These are phyloP conservation scores for Knufia fluminis DNA, from an alignment of 2,329 filamentous ascomycete genomes.

Conservation along the genomic window DNA sequence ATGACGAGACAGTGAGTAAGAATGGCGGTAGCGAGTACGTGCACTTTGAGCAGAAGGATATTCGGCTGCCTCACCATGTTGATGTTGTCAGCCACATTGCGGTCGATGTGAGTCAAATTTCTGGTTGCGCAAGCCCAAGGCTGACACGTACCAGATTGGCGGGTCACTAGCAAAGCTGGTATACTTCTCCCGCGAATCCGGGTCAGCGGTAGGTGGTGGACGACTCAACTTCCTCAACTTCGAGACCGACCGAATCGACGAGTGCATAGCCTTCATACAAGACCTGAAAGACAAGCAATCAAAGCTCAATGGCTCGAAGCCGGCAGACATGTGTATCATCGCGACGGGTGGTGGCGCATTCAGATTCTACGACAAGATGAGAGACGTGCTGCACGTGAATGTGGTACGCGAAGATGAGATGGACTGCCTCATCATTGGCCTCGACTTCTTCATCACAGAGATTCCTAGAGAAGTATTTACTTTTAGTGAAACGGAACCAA, in stretches of 20 bases:
- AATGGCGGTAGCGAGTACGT: slow-evolving; percentile 39
- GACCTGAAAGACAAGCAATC: slow-evolving; percentile 75
- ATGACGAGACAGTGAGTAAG: slow-evolving; percentile 56
- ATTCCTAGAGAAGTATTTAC: slow-evolving; percentile 96
- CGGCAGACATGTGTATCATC: slow-evolving; percentile 76
- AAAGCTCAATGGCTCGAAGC: slow-evolving; percentile 60
- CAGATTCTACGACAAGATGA: slow-evolving; percentile 92
- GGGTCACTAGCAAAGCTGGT: slow-evolving; percentile 93
- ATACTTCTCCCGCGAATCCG: slow-evolving; percentile 85
- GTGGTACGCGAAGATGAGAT: slow-evolving; percentile 94
- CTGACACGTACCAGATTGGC: slow-evolving; percentile 61
- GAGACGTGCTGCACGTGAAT: slow-evolving; percentile 65
- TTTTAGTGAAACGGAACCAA: slow-evolving; percentile 77
- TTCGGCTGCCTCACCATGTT: slow-evolving; percentile 91
- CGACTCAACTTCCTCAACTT: slow-evolving; percentile 92
- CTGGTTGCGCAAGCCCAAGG: background rate
- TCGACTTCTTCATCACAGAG: slow-evolving; percentile 98
- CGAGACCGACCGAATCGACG: slow-evolving; percentile 88
- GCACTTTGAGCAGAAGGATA: slow-evolving; percentile 76
- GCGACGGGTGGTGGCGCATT: slow-evolving; percentile 92
- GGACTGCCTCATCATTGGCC: slow-evolving; percentile 92
- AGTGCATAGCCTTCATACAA: slow-evolving; percentile 86
- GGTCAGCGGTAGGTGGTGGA: slow-evolving; percentile 71
- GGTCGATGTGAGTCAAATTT: slow-evolving; percentile 63
- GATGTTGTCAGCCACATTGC: slow-evolving; percentile 94